Conservation (phyloP, 2,329 filamentous ascomycete genomes). For the Penicillium psychrosexuale region DNA sequence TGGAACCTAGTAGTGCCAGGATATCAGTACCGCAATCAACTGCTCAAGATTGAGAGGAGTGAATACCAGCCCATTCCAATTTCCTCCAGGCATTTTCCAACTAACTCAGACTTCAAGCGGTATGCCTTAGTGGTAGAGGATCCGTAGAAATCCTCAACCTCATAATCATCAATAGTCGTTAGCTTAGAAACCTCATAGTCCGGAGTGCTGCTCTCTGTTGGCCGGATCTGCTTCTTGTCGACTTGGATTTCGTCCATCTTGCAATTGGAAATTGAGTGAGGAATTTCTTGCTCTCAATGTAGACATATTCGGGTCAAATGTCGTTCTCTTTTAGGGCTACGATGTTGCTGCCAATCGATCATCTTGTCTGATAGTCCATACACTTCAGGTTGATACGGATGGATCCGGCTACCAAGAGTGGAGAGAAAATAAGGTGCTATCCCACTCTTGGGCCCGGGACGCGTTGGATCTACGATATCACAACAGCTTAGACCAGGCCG, state of each 20-base stretch:
- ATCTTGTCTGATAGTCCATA: not conserved
- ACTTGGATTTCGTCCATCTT: slow-evolving; percentile 20
- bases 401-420: not conserved
- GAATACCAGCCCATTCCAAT: slow-evolving; percentile 33
- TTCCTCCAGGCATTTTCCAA: slow-evolving; percentile 26
- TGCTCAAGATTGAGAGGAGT: not conserved
- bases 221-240: slow-evolving; percentile 7
- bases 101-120: slow-evolving; percentile 31
- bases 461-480: not conserved
- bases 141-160: slow-evolving; percentile 41
- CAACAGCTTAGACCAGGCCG: not conserved
- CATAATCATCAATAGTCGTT: slow-evolving; percentile 27
- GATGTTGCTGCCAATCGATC: not conserved
- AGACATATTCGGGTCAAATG: slow-evolving; percentile 6
- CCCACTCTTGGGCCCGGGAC: not conserved
- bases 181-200: slow-evolving; percentile 18
- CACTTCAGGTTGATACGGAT: not conserved
- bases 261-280: not conserved
- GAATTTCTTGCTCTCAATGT: not conserved
- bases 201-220: not conserved
- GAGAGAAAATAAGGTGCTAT: not conserved
- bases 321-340: not conserved
- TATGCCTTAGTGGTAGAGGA: slow-evolving; percentile 31
- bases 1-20: slow-evolving; percentile 29
- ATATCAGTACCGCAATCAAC: not conserved